A percentile compares a stretch with the other conserved stretches of the same genome.
These are phyloP conservation scores for Diversispora eburnea DNA, from an alignment of 192 early-diverging fungal genomes.

Conservation along the genomic window DNA sequence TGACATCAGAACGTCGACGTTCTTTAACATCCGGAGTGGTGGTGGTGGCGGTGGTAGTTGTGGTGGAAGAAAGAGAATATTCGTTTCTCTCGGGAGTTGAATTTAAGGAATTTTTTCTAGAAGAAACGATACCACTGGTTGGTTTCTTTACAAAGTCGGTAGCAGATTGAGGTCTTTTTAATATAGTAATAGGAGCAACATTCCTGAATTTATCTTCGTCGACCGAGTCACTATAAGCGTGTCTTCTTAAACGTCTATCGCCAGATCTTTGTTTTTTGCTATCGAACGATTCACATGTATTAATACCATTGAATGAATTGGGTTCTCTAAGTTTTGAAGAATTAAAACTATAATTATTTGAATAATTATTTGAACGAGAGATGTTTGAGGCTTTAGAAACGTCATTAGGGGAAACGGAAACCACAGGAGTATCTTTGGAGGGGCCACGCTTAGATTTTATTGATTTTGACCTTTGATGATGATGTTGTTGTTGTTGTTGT, in stretches of 20 bases:
- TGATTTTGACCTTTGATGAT: constrained; percentile 17
- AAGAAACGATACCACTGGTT: not conserved
- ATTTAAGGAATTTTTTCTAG: not conserved
- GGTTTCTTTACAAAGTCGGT: constrained; percentile 19
- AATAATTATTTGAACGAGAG: constrained; percentile 3
- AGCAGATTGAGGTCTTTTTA: constrained; percentile 21
- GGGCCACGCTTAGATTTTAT: constrained; percentile 6
- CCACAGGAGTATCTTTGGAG: not conserved
- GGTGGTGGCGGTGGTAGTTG: too few species aligned
- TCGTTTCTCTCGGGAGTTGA: not conserved
- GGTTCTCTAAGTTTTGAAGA: not conserved
- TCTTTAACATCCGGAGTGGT: not conserved
- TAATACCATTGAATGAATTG: not conserved
- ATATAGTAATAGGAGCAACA: not conserved
- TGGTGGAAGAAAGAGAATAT: not conserved
- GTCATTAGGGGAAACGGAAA: not conserved
- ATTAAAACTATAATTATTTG: constrained; percentile 2
- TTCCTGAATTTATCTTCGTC: constrained; percentile 11
- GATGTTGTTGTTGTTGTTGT: not conserved
- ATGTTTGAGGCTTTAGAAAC: not conserved
- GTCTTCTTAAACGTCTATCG: not conserved
- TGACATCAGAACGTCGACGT: constrained; percentile 15
- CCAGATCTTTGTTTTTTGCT: not conserved
- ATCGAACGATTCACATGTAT: not conserved
- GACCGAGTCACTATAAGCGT: constrained; percentile 8